A percentile compares a stretch with the other conserved stretches of the same genome.
phyloP scores from a whole-genome alignment of 768 basidiomycete genomes.

The Mycena vulgaris region DNA sequence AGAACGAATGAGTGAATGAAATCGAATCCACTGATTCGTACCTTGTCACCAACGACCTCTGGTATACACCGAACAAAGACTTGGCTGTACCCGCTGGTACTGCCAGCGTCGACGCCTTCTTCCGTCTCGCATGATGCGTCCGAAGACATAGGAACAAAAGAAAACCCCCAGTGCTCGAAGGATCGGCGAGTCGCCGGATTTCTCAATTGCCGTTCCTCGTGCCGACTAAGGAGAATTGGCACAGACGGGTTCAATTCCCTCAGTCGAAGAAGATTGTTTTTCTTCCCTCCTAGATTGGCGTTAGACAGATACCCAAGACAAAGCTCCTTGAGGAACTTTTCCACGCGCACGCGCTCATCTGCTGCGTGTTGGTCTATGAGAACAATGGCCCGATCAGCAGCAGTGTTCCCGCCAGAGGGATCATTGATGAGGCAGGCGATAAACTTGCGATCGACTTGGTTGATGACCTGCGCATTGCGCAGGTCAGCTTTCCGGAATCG shows the following conservation, averaged over 20 bases:
- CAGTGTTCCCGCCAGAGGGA: slow-evolving; percentile 14
- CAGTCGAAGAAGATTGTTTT: slow-evolving; percentile 25
- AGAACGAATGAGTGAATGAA: slow-evolving; percentile 26
- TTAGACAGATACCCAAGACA: slow-evolving; percentile 77
- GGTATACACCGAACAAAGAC: slow-evolving; percentile 76
- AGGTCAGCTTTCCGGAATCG: slow-evolving; percentile 72
- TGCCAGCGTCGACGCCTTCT: slow-evolving; percentile 42
- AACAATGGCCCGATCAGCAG: slow-evolving; percentile 62
- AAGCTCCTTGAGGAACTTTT: slow-evolving; percentile 82
- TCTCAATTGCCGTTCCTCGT: slow-evolving; percentile 70
- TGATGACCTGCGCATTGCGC: slow-evolving; percentile 70
- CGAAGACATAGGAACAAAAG: slow-evolving; percentile 58
- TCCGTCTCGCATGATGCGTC: slow-evolving; percentile 45
- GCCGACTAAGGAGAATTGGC: slow-evolving; percentile 75
- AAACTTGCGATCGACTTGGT: slow-evolving; percentile 94
- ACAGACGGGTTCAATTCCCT: slow-evolving; percentile 67
- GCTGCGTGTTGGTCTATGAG: slow-evolving; percentile 98
- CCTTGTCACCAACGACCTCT: slow-evolving; percentile 80
- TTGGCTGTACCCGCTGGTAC: slow-evolving; percentile 70
- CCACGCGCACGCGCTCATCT: slow-evolving; percentile 96
- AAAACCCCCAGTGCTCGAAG: slow-evolving; percentile 81
- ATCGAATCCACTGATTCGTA: slow-evolving; percentile 44
- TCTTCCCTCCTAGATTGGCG: slow-evolving; percentile 47
- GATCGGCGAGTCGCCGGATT: slow-evolving; percentile 58
- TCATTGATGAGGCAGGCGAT: slow-evolving; percentile 77